A percentile compares a stretch with the other conserved stretches of the same genome.
phyloP scores from a whole-genome alignment of 139 green algal species.

The Coelastrella sp. region DNA sequence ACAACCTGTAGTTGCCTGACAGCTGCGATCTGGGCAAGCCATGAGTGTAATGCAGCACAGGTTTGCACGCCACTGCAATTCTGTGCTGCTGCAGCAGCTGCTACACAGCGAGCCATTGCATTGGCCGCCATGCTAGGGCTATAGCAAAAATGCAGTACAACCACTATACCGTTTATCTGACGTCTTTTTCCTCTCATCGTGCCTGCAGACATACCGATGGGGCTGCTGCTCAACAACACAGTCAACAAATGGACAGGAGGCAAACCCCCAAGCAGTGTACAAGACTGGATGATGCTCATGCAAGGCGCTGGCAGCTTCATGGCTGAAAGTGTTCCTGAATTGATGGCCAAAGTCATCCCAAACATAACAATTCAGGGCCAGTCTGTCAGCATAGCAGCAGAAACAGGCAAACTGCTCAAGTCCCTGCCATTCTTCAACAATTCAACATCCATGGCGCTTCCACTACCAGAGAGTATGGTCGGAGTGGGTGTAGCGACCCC shows the following conservation, averaged over 20 bases:
- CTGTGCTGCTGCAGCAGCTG: too few relatives aligned
- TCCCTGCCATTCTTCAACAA: constrained; percentile 6
- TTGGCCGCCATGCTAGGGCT: too few relatives aligned
- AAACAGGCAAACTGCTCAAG: neutral
- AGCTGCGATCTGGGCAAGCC: too few relatives aligned
- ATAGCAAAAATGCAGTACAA: too few relatives aligned
- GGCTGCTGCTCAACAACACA: constrained; percentile 21
- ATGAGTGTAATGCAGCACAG: too few relatives aligned
- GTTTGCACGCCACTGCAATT: too few relatives aligned
- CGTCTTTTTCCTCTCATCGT: too few relatives aligned
- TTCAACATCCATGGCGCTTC: neutral
- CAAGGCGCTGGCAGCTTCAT: neutral
- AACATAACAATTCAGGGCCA: neutral
- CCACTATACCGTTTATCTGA: too few relatives aligned
- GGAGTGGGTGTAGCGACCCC: neutral
- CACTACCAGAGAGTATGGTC: neutral
- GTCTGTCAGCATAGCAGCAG: neutral
- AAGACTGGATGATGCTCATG: neutral
- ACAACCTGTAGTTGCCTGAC: too few relatives aligned
- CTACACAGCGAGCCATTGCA: too few relatives aligned
- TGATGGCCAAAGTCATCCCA: neutral
- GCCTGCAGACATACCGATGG: constrained; percentile 9
- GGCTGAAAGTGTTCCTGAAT: neutral
- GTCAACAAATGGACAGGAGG: constrained; percentile 15
- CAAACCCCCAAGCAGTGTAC: neutral